Percentiles rank a stretch among this genome's conserved stretches.
Evolutionary conservation across 805 yeast species (phyloP).

Genomic region (Metschnikowia drakensbergensis): DNA sequence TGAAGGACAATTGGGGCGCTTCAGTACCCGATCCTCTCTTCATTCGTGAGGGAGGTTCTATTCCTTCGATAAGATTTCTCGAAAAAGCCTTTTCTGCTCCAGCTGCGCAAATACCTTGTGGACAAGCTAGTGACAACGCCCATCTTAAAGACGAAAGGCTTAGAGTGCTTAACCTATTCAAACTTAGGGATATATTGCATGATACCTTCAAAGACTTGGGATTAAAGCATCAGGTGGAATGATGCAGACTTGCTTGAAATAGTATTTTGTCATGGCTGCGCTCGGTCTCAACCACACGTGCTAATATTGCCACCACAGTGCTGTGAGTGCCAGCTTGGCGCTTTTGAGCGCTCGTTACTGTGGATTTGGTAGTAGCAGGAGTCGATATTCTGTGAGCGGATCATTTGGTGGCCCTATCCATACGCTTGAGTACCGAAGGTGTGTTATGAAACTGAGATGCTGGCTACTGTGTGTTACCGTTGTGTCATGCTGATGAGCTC

Average conservation of each 20-base stretch:
- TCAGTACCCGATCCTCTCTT: slow-evolving; percentile 60
- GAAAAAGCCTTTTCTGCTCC: slow-evolving; percentile 81
- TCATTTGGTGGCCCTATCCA: too few species aligned
- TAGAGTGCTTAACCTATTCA: slow-evolving; percentile 72
- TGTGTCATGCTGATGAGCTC: too few species aligned
- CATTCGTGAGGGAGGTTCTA: slow-evolving; percentile 95
- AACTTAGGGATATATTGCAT: slow-evolving; percentile 60
- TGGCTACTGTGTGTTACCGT: too few species aligned
- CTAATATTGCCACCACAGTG: too few species aligned
- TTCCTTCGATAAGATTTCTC: slow-evolving; percentile 81
- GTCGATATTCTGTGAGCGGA: too few species aligned
- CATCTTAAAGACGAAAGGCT: slow-evolving; percentile 86
- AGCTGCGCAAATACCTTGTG: slow-evolving; percentile 95
- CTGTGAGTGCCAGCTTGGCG: too few species aligned
- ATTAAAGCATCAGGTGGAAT: neutral
- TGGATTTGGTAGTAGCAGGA: too few species aligned
- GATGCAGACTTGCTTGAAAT: neutral
- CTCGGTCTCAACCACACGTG: too few species aligned
- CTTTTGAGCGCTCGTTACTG: too few species aligned
- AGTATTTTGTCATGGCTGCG: too few species aligned
- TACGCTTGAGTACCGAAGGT: too few species aligned
- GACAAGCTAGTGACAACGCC: slow-evolving; percentile 92
- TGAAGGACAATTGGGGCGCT: slow-evolving; percentile 67
- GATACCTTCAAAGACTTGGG: slow-evolving; percentile 47
- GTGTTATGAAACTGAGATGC: too few species aligned